Evolutionary conservation across 2,329 filamentous ascomycete genomes (phyloP).

Genomic region (Apiospora koreana): DNA sequence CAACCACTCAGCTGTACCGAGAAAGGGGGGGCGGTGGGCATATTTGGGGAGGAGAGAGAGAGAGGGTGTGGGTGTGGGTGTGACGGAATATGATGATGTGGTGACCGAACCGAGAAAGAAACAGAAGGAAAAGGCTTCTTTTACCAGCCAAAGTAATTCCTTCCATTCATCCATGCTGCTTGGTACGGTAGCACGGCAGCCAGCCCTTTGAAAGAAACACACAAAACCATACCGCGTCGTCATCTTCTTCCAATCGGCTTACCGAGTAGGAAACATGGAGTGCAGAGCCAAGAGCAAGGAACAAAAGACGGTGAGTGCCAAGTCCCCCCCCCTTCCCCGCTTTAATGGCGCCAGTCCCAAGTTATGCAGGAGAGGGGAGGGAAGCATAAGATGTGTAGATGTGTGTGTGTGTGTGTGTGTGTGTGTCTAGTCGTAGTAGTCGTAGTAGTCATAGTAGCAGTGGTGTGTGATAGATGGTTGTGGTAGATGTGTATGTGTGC

Average conservation of each 20-base stretch:
- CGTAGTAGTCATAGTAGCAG: too few species aligned
- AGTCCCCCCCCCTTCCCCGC: not conserved
- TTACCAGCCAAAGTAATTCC: not conserved
- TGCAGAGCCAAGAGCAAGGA: not conserved
- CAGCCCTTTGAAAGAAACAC: not conserved
- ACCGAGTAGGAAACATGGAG: slow-evolving; percentile 1
- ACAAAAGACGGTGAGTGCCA: slow-evolving; percentile 6
- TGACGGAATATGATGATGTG: slow-evolving; percentile 1
- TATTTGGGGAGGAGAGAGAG: not conserved
- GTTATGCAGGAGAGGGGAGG: not conserved
- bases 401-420: not conserved
- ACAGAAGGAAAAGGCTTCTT: not conserved
- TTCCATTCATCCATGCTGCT: not conserved
- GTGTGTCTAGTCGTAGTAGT: too few species aligned
- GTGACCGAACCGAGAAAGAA: not conserved
- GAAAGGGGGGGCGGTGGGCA: not conserved
- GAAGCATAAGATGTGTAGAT: not conserved
- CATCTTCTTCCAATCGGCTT: not conserved
- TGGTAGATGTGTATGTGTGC: not conserved
- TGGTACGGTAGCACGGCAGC: not conserved
- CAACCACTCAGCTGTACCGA: not conserved
- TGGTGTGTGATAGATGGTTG: too few species aligned
- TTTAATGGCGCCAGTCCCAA: not conserved
- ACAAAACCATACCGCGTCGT: not conserved
- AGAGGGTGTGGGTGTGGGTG: not conserved